Conservation (phyloP, 495 filamentous ascomycete species). For the Cryomyces minteri region DNA sequence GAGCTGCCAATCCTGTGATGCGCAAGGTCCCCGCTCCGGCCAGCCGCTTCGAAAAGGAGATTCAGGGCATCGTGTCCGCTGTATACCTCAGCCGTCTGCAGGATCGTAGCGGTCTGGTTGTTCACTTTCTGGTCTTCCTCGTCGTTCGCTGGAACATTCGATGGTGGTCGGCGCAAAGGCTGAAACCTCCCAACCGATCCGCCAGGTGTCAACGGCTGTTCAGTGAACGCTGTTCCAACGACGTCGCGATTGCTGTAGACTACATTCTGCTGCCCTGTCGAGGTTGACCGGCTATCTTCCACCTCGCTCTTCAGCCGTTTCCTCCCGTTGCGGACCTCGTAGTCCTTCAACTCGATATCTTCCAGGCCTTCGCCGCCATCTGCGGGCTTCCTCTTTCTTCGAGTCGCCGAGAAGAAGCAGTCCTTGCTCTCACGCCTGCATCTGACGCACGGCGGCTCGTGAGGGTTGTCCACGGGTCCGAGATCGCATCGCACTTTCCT, state of each 20-base stretch:
- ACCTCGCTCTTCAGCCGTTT: slow-evolving; percentile 15
- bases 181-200: slow-evolving; percentile 37
- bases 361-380: slow-evolving; percentile 34
- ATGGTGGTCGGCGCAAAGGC: slow-evolving; percentile 30
- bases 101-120: slow-evolving; percentile 40
- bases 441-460: slow-evolving; percentile 83
- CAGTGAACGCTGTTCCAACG: slow-evolving; percentile 8
- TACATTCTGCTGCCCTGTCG: slow-evolving; percentile 1
- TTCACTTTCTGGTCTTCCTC: slow-evolving; percentile 26
- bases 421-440: slow-evolving; percentile 87
- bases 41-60: slow-evolving; percentile 47
- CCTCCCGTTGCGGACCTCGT: slow-evolving; percentile 20
- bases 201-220: slow-evolving; percentile 37
- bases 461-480: slow-evolving; percentile 84
- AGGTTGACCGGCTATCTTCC: background rate
- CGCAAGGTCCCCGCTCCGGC: slow-evolving; percentile 24
- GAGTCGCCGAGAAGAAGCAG: slow-evolving; percentile 92
- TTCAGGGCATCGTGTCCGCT: slow-evolving; percentile 55
- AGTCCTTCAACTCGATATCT: slow-evolving; percentile 13
- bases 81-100: slow-evolving; percentile 44
- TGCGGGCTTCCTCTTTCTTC: slow-evolving; percentile 67
- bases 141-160: slow-evolving; percentile 5
- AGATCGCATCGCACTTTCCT: slow-evolving; percentile 90
- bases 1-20: slow-evolving; percentile 17
- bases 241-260: background rate